Evolutionary conservation across 176 grass and related monocot genomes (phyloP).

Genomic region (Aegilops tauschii): DNA sequence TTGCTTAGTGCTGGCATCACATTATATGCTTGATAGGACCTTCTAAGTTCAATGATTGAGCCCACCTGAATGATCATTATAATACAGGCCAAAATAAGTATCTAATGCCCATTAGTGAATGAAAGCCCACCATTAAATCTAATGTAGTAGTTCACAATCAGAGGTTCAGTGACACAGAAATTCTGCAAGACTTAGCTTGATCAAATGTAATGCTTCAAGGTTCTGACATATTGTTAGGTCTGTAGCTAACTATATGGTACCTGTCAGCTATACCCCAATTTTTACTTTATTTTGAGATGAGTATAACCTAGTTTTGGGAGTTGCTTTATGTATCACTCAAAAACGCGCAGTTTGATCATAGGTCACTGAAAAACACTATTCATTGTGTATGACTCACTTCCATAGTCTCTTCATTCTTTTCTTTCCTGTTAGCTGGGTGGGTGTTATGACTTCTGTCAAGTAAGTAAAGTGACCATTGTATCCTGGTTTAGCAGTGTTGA

Average conservation of each 20-base stretch:
- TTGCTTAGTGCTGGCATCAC: constrained; percentile 98
- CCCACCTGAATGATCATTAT: constrained; percentile 72
- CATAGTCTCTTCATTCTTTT: background rate
- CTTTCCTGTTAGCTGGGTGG: background rate
- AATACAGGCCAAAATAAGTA: background rate
- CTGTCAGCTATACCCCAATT: background rate
- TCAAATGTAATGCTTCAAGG: background rate
- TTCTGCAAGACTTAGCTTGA: background rate
- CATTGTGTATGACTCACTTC: background rate
- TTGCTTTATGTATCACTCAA: no score
- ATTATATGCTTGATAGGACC: constrained; percentile 98
- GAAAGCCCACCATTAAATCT: background rate
- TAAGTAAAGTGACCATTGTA: background rate
- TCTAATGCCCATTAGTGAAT: background rate
- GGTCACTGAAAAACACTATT: background rate
- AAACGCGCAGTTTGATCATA: background rate
- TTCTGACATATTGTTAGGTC: background rate
- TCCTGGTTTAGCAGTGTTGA: background rate
- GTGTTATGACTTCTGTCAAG: background rate
- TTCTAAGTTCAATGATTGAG: constrained; percentile 96
- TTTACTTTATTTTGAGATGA: no score
- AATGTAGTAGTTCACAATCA: background rate
- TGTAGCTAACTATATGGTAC: background rate
- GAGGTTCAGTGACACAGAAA: background rate
- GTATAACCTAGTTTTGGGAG: background rate